Conservation (phyloP, 164 flowering plant species). For the Sextonia rubra region DNA sequence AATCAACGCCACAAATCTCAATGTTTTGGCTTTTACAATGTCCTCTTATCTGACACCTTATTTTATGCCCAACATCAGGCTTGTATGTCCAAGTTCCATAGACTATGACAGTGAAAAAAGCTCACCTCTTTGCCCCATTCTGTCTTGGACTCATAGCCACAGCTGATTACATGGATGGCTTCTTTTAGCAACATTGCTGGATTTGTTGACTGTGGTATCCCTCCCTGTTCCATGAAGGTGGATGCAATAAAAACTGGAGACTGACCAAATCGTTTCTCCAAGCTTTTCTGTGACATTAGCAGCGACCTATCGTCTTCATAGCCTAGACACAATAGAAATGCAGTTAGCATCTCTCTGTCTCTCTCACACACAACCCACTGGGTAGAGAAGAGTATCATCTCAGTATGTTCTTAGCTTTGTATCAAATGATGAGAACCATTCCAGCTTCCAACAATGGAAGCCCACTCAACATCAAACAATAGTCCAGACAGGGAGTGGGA, state of each 20-base stretch:
- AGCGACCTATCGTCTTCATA: conserved; percentile 86
- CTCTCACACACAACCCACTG: neutral
- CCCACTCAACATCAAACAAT: neutral
- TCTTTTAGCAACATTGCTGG: conserved; percentile 86
- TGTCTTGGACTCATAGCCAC: conserved; percentile 94
- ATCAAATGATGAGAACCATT: neutral
- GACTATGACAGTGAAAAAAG: neutral
- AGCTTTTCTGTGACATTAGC: conserved; percentile 91
- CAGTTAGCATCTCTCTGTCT: neutral
- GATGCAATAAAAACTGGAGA: conserved; percentile 94
- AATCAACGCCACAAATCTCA: too few species aligned
- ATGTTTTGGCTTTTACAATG: too few species aligned
- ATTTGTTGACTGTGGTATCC: conserved; percentile 88
- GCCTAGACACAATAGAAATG: conserved; percentile 38
- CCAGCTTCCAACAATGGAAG: neutral
- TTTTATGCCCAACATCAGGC: too few species aligned
- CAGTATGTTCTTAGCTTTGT: neutral
- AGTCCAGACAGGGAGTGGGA: neutral
- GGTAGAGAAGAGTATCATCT: neutral
- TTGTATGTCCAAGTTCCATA: too few species aligned
- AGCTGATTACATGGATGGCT: conserved; percentile 97
- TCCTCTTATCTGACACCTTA: too few species aligned
- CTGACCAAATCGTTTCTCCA: conserved; percentile 95
- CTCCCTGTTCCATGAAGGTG: conserved; percentile 93
- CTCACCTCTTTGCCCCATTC: conserved; percentile 99